Evolutionary conservation across 768 basidiomycete species (phyloP).

Genomic region (Chalciporus chontae): DNA sequence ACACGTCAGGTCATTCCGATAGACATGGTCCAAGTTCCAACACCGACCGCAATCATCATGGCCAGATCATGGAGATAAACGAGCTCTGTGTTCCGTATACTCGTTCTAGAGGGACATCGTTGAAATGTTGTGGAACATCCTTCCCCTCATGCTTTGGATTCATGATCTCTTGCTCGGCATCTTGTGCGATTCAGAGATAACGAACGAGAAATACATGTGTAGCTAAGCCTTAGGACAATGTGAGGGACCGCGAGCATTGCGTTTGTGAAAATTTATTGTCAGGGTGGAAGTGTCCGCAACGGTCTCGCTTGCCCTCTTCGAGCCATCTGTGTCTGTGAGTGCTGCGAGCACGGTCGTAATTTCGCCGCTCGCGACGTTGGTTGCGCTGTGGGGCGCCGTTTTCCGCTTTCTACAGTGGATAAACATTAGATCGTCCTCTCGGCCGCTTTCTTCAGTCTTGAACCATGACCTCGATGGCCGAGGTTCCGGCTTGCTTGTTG

Average conservation of each 20-base stretch:
- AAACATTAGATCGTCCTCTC: conserved; percentile 11
- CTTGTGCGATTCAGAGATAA: not conserved
- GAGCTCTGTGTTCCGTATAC: not conserved
- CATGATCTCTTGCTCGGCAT: not conserved
- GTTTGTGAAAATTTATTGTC: conserved; percentile 26
- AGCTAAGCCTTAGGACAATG: conserved; percentile 16
- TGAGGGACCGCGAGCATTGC: conserved; percentile 7
- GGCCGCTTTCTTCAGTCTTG: conserved; percentile 25
- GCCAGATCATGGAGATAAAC: not conserved
- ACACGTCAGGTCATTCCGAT: not conserved
- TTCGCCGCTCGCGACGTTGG: conserved; percentile 23
- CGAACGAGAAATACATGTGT: not conserved
- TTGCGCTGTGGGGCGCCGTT: conserved; percentile 14
- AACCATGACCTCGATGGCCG: conserved; percentile 69
- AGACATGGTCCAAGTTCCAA: not conserved
- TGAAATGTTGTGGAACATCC: not conserved
- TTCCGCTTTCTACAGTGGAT: conserved; percentile 18
- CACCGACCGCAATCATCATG: not conserved
- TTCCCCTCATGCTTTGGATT: not conserved
- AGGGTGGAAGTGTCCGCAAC: conserved; percentile 15
- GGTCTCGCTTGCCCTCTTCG: conserved; percentile 22
- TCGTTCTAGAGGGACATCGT: not conserved
- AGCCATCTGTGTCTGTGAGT: conserved; percentile 18
- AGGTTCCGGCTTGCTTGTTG: conserved; percentile 66
- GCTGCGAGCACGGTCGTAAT: conserved; percentile 15